Conservation (phyloP, 2,329 filamentous ascomycete genomes). For the Hymenoscyphus linearis region DNA sequence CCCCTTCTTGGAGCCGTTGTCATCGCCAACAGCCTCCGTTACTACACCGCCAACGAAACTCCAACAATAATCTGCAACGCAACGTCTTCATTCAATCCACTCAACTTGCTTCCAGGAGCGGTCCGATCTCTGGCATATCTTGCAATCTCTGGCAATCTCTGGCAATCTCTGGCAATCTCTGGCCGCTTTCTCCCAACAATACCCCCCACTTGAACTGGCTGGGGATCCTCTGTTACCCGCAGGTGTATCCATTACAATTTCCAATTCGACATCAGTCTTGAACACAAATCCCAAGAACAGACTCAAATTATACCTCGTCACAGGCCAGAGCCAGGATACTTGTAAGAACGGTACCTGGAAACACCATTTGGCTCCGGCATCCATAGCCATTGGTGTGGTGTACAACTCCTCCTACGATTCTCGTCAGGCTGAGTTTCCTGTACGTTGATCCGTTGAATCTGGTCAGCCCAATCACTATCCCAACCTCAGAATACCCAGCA, state of each 20-base stretch:
- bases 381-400: background rate
- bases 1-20: background rate
- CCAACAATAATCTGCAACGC: background rate
- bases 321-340: background rate
- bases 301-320: background rate
- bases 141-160: too few species aligned
- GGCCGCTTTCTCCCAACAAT: background rate
- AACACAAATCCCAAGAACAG: background rate
- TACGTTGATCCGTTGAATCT: background rate
- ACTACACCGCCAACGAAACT: background rate
- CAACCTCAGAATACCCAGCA: background rate
- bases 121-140: too few species aligned
- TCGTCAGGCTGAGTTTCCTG: background rate
- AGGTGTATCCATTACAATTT: background rate
- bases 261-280: background rate
- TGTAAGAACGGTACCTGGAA: background rate
- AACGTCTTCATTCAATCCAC: too few species aligned
- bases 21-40: background rate
- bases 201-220: background rate
- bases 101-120: background rate
- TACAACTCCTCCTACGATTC: background rate
- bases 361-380: background rate
- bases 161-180: background rate
- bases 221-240: background rate
- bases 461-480: background rate